These are phyloP conservation scores for Geotrichum bryndzae DNA, from an alignment of 1,139 yeast genomes.

Conservation along the genomic window DNA sequence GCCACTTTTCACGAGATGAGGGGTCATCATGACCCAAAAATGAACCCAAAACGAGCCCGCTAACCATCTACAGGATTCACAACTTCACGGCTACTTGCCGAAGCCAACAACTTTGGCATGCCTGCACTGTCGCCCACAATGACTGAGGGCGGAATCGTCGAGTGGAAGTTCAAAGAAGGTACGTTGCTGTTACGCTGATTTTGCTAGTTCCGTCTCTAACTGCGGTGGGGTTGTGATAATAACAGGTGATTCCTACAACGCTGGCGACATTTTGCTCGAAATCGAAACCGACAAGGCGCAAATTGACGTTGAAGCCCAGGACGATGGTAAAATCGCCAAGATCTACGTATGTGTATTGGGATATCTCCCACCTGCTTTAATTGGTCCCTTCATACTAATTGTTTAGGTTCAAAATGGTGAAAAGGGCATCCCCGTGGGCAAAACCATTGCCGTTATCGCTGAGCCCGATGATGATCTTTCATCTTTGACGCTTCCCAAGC, in stretches of 20 bases:
- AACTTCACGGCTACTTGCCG: background rate
- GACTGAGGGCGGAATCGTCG: slow-evolving; percentile 92
- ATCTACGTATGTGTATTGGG: slow-evolving; percentile 32
- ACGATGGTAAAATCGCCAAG: slow-evolving; percentile 93
- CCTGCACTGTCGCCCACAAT: slow-evolving; percentile 97
- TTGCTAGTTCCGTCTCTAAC: background rate
- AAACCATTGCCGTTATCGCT: slow-evolving; percentile 80
- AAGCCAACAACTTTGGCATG: slow-evolving; percentile 46
- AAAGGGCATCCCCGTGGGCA: slow-evolving; percentile 77
- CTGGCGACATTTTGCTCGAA: slow-evolving; percentile 95
- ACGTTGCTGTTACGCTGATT: slow-evolving; percentile 11
- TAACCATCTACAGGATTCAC: background rate
- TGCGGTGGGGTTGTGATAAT: background rate
- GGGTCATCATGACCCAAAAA: background rate
- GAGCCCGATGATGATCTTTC: slow-evolving; percentile 80
- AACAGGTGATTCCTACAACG: slow-evolving; percentile 33
- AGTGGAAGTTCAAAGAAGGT: slow-evolving; percentile 85
- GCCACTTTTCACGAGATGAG: background rate
- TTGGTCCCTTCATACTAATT: background rate
- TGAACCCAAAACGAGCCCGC: background rate
- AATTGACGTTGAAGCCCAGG: slow-evolving; percentile 99
- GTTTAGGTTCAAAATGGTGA: slow-evolving; percentile 51
- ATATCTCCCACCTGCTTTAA: background rate
- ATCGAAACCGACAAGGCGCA: slow-evolving; percentile 98
- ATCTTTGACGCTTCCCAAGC: slow-evolving; percentile 54